Base-by-base conservation (phyloP, 768 basidiomycete genomes). In the Psilocybe cyanescens region DNA sequence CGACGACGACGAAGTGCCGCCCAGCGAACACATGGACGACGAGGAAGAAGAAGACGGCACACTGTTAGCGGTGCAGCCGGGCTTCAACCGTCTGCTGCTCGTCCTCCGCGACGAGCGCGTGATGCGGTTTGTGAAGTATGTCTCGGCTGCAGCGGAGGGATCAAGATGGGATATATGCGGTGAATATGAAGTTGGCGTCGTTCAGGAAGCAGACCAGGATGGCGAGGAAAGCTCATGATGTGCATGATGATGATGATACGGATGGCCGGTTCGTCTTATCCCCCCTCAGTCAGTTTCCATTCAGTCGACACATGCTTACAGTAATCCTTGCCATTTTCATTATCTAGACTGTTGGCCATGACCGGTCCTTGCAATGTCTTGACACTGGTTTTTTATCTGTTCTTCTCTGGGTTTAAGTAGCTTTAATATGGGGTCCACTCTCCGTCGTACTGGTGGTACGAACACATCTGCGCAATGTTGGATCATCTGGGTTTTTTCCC, bases 41-140 rank as follows among this genome's bases (percentile, higher is more conserved):
- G 82, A 83, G 74, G 86, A 84, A 6, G 87, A 84, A 56, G 90
- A 91, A 54, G 87, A 87, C 48, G 85, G 87, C 52, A 95, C 95
- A 4, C 78, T 98, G 19, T 75, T 98, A 45, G 93, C 92, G 3
- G 89, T 93, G 47, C 91, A 93, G 65, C 92, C 95, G 0, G 90
- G 90, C 3, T 99, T 94, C 78, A 98, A 98, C 74, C 84, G 89
- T 16, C 80, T 99, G 8, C 79, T 96, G 30, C 81, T 99, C 39
- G 96, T 98, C 24, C 78, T 98, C 59, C 85, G 97, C 14, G 97
- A 99, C 73, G 92, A 95, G 70, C 86, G 91, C 17, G 95, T 99
- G 50, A 89, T 99, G 87, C 86, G 86, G 45, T 99, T 98, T 72
- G 94, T 96, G 64, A 99, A 98, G 73, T 99, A 99, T 68, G 86